Base-by-base conservation (phyloP, 1,139 yeast genomes). In the Blastobotrys elegans region DNA sequence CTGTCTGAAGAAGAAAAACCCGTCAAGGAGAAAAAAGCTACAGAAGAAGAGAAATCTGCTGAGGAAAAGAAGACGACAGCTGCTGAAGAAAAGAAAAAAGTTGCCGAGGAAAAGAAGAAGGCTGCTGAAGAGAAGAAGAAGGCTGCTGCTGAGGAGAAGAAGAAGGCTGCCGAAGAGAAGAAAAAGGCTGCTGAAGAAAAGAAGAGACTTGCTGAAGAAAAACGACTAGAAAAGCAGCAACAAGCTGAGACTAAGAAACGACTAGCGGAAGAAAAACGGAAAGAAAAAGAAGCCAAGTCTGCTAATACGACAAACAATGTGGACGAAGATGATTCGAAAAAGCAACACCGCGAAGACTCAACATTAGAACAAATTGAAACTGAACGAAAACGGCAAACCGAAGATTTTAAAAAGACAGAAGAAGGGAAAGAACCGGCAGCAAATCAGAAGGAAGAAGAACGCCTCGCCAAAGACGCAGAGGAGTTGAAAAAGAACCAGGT, bases 371-470 rank as follows among this genome's bases (percentile, higher is more conserved):
- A 31, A 34, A 29, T 40, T 6, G 49, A 36, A 14, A 50, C 33
- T 6, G 40, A 48, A 26, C 44, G 41, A 41, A 43, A 47, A 26
- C 48, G 50, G 39, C 42, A 49, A 14, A 36, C 86, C 82, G 38
- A 50, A 83, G 82, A 90, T 72, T 77, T 96, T 68, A 37, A 29
- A 49, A 18, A 22, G 39, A 14, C 4, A 20, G 33, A 29, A 18
- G 40, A 42, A 34, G 40, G 32, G 17, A 49, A 31, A 17, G 53
- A 44, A 14, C 40, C 42, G 39, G 48, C 24, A 33, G 43, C 52
- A 33, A 48, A 49, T 41, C 49, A 43, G 11, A 41, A 53, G 50
- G 52, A 34, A 39, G 39, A 48, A 50, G 41, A 57, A 53, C 47
- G 44, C 39, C 34, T 40, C 17, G 50, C 51, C 48, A 53, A 52